phyloP scores from a whole-genome alignment of 2,329 filamentous ascomycete species.

The Penicillium nordicum region DNA sequence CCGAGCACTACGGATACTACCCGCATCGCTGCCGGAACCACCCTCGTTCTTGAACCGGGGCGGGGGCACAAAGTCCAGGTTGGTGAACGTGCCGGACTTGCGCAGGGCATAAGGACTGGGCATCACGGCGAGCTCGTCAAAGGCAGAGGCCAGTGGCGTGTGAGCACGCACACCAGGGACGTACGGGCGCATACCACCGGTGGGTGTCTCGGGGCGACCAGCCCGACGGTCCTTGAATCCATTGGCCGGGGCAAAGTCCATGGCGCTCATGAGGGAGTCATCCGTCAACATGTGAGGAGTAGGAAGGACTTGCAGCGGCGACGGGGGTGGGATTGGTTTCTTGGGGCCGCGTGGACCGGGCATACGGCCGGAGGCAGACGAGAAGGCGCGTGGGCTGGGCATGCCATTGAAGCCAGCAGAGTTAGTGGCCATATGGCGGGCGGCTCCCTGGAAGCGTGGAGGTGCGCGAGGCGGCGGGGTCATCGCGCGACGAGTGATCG shows the following conservation, averaged over 20 bases:
- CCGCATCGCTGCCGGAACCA: slow-evolving; percentile 44
- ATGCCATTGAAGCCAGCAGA: slow-evolving; percentile 36
- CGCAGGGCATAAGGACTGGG: slow-evolving; percentile 70
- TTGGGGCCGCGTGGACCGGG: slow-evolving; percentile 47
- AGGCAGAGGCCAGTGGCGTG: slow-evolving; percentile 76
- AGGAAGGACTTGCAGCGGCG: slow-evolving; percentile 70
- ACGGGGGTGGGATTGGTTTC: slow-evolving; percentile 67
- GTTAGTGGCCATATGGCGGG: slow-evolving; percentile 47
- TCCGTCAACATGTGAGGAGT: slow-evolving; percentile 82
- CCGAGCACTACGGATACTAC: slow-evolving; percentile 63
- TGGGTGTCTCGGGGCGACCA: slow-evolving; percentile 62
- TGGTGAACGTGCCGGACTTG: slow-evolving; percentile 49
- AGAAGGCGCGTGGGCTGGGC: slow-evolving; percentile 59
- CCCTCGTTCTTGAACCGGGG: slow-evolving; percentile 46
- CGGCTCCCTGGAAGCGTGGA: slow-evolving; percentile 51
- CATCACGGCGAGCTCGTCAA: slow-evolving; percentile 79
- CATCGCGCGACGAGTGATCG: slow-evolving; percentile 86
- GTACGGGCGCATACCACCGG: slow-evolving; percentile 63
- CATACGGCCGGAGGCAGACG: slow-evolving; percentile 56
- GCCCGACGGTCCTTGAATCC: slow-evolving; percentile 63
- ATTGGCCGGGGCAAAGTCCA: slow-evolving; percentile 83
- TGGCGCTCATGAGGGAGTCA: slow-evolving; percentile 67
- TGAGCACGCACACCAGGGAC: slow-evolving; percentile 68
- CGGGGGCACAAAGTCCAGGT: slow-evolving; percentile 50
- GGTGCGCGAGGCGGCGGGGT: slow-evolving; percentile 78